phyloP scores from a whole-genome alignment of 1,284 basidiomycete genomes.

The Tilletia indica region DNA sequence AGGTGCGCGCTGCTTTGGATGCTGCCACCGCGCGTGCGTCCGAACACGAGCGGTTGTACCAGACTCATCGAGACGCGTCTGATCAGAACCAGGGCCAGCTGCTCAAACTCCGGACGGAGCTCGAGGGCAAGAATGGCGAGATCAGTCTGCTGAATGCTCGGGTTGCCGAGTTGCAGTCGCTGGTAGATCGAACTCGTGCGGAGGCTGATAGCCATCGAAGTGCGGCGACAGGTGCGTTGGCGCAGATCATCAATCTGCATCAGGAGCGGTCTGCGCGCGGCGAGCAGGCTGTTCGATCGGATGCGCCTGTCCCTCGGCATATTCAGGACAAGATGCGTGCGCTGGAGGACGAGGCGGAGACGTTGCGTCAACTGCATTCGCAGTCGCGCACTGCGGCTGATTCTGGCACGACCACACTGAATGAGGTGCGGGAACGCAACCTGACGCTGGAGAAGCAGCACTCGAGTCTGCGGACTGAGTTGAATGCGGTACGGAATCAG shows the following conservation, averaged over 20 bases:
- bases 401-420: constrained; percentile 59
- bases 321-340: constrained; percentile 46
- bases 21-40: constrained; percentile 73
- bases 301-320: constrained; percentile 34
- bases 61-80: constrained; percentile 43
- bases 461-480: constrained; percentile 70
- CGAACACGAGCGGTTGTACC: constrained; percentile 75
- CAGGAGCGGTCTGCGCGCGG: constrained; percentile 25
- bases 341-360: constrained; percentile 47
- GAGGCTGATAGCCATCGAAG: constrained; percentile 50
- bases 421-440: constrained; percentile 67
- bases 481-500: constrained; percentile 75
- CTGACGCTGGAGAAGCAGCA: constrained; percentile 71
- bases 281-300: constrained; percentile 4
- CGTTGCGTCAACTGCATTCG: constrained; percentile 48
- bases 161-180: constrained; percentile 73
- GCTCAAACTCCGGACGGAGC: constrained; percentile 72
- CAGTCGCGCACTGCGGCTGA: constrained; percentile 56
- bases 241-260: constrained; percentile 44
- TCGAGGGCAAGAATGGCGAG: constrained; percentile 63
- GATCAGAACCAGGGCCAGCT: constrained; percentile 62
- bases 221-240: constrained; percentile 45
- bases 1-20: constrained; percentile 74
- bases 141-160: constrained; percentile 36
- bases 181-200: constrained; percentile 62